A percentile compares a stretch with the other conserved stretches of the same genome.
These are phyloP conservation scores for Leishmania mexicana DNA, from an alignment of 208 protist genomes.

Conservation along the genomic window DNA sequence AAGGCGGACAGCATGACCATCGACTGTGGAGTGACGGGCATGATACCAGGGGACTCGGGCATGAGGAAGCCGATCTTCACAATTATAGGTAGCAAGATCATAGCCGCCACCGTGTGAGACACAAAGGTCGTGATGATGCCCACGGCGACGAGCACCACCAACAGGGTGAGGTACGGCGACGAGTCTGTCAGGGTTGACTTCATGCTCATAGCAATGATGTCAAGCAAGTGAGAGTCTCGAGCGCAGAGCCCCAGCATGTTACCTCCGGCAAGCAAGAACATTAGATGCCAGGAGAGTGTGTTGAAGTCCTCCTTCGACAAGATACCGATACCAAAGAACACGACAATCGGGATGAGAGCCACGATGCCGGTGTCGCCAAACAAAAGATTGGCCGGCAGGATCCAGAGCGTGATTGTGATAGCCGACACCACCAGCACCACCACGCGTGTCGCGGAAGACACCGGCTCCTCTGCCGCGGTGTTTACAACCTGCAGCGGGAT, in stretches of 20 bases:
- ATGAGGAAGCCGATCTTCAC: slow-evolving; percentile 87
- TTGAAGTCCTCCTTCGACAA: slow-evolving; percentile 93
- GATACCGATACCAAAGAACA: slow-evolving; percentile 94
- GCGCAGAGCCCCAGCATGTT: slow-evolving; percentile 94
- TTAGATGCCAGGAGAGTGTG: slow-evolving; percentile 92
- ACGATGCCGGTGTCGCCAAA: slow-evolving; percentile 94
- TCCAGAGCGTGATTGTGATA: slow-evolving; percentile 87
- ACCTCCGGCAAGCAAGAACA: slow-evolving; percentile 93
- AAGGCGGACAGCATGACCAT: slow-evolving; percentile 85
- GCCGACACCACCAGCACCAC: slow-evolving; percentile 74
- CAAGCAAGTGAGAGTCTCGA: slow-evolving; percentile 82
- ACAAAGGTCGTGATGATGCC: slow-evolving; percentile 90
- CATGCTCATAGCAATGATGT: slow-evolving; percentile 78
- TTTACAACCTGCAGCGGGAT: slow-evolving; percentile 88
- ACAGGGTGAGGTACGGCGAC: slow-evolving; percentile 70
- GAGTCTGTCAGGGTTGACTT: slow-evolving; percentile 54
- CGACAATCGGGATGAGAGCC: slow-evolving; percentile 90
- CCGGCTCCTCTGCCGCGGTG: slow-evolving; percentile 49
- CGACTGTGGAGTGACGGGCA: slow-evolving; percentile 71
- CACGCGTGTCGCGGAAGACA: slow-evolving; percentile 52
- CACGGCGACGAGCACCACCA: slow-evolving; percentile 65
- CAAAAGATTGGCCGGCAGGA: slow-evolving; percentile 72
- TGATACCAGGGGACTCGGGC: slow-evolving; percentile 49
- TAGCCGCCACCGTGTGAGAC: slow-evolving; percentile 94
- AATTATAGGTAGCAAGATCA: slow-evolving; percentile 94